A percentile compares a stretch with the other conserved stretches of the same genome.
Evolutionary conservation across 1,139 yeast genomes (phyloP).

Genomic region (Hemisphaericaspora subhashii): DNA sequence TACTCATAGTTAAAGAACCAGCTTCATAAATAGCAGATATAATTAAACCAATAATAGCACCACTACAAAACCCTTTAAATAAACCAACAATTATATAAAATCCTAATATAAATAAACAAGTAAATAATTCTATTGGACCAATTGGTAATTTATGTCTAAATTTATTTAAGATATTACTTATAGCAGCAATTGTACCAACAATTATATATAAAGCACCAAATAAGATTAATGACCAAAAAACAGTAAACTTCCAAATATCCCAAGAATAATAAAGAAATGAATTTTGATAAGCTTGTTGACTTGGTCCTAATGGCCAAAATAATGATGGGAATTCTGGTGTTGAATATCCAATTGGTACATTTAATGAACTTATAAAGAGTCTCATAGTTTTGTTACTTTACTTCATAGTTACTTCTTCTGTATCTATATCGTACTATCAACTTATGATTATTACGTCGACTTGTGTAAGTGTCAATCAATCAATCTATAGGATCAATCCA

Average conservation of each 20-base stretch:
- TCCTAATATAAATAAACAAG: slow-evolving; percentile 37
- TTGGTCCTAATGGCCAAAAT: slow-evolving; percentile 64
- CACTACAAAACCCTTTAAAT: slow-evolving; percentile 65
- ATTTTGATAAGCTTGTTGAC: slow-evolving; percentile 39
- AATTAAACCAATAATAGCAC: slow-evolving; percentile 72
- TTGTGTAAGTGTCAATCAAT: too few relatives aligned
- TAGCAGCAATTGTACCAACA: slow-evolving; percentile 65
- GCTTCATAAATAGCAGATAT: slow-evolving; percentile 68
- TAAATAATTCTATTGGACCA: slow-evolving; percentile 12
- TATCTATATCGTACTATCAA: too few relatives aligned
- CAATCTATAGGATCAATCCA: too few relatives aligned
- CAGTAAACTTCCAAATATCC: slow-evolving; percentile 86
- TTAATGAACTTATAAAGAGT: slow-evolving; percentile 37
- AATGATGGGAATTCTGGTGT: slow-evolving; percentile 82
- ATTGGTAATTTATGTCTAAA: slow-evolving; percentile 20
- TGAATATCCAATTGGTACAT: slow-evolving; percentile 76
- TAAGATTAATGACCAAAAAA: slow-evolving; percentile 76
- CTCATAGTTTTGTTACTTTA: slow-evolving; percentile 9
- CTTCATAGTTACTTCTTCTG: neutral
- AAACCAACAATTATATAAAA: slow-evolving; percentile 56
- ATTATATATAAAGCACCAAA: slow-evolving; percentile 61
- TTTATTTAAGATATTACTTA: slow-evolving; percentile 30
- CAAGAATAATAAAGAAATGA: slow-evolving; percentile 64
- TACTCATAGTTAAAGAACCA: slow-evolving; percentile 79
- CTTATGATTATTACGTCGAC: too few relatives aligned